A percentile compares a stretch with the other conserved stretches of the same genome.
These are phyloP conservation scores for Colletotrichum lindemuthianum DNA, from an alignment of 2,329 filamentous ascomycete species.

Conservation along the genomic window DNA sequence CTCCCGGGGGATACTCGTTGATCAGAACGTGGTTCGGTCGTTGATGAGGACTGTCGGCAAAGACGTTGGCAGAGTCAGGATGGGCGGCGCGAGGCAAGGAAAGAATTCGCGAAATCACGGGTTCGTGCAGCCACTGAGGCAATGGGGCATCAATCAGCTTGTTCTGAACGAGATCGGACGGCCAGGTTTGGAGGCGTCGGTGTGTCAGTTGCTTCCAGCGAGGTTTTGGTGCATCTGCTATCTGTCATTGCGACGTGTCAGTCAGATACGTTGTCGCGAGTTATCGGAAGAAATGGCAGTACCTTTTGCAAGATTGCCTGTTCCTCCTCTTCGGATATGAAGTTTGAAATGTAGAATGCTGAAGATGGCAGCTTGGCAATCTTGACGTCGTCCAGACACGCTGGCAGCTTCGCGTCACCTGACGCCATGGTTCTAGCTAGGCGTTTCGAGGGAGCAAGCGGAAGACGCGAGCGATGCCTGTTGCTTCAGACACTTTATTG, in stretches of 20 bases:
- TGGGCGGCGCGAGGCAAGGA: conserved; percentile 52
- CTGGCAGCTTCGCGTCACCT: conserved; percentile 47
- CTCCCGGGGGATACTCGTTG: conserved; percentile 88
- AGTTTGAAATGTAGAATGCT: conserved; percentile 88
- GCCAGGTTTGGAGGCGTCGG: conserved; percentile 90
- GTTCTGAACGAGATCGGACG: conserved; percentile 82
- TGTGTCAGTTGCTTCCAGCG: conserved; percentile 90
- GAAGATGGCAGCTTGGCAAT: conserved; percentile 67
- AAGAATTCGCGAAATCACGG: conserved; percentile 71
- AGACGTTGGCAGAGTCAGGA: conserved; percentile 53
- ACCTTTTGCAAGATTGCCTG: conserved; percentile 76
- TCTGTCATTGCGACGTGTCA: conserved; percentile 48
- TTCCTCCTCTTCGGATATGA: conserved; percentile 83
- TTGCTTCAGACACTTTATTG: no score
- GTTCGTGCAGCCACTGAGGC: conserved; percentile 78
- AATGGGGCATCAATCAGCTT: conserved; percentile 79
- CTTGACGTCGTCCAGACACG: conserved; percentile 59
- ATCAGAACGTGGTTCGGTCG: conserved; percentile 91
- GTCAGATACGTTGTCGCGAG: not conserved
- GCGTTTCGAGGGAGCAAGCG: not conserved
- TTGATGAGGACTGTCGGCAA: conserved; percentile 74
- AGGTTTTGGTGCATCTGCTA: conserved; percentile 73
- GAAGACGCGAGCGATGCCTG: not conserved
- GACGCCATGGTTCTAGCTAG: conserved; percentile 7
- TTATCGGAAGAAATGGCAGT: conserved; percentile 10